phyloP scores from a whole-genome alignment of 2,329 filamentous ascomycete species.

The Didymella pomorum region DNA sequence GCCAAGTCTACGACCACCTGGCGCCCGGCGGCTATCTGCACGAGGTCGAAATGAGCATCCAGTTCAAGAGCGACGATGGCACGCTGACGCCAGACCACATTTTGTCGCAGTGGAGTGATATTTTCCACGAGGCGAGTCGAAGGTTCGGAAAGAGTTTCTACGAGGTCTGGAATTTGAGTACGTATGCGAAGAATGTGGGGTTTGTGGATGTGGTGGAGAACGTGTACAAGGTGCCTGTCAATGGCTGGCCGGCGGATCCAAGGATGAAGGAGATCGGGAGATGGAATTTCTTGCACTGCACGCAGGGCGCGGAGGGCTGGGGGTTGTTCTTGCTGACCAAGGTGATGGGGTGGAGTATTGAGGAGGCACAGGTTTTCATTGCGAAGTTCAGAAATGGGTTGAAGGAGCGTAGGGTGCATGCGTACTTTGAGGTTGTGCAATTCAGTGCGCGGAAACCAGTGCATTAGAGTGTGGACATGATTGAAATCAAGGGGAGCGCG shows the following conservation, averaged over 20 bases:
- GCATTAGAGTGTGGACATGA: background rate
- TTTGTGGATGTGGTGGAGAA: slow-evolving; percentile 39
- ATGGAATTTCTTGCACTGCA: slow-evolving; percentile 44
- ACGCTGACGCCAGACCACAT: slow-evolving; percentile 45
- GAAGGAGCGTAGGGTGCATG: slow-evolving; percentile 43
- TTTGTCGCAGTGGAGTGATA: slow-evolving; percentile 33
- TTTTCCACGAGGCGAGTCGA: slow-evolving; percentile 35
- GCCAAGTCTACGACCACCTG: slow-evolving; percentile 36
- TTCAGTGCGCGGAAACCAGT: slow-evolving; percentile 20
- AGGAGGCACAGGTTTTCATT: slow-evolving; percentile 56
- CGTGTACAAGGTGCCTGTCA: slow-evolving; percentile 42
- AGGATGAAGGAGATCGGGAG: slow-evolving; percentile 45
- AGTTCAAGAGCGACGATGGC: slow-evolving; percentile 51
- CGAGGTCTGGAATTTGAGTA: slow-evolving; percentile 38
- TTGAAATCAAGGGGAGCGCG: too few relatives aligned
- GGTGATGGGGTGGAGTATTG: slow-evolving; percentile 47
- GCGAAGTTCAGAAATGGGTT: slow-evolving; percentile 43
- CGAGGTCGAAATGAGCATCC: slow-evolving; percentile 52
- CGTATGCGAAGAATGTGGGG: slow-evolving; percentile 36
- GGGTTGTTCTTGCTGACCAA: slow-evolving; percentile 38
- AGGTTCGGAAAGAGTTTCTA: slow-evolving; percentile 39
- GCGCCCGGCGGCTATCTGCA: slow-evolving; percentile 53
- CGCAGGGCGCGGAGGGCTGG: slow-evolving; percentile 41
- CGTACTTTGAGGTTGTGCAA: slow-evolving; percentile 39
- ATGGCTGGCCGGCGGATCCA: slow-evolving; percentile 39